Base-by-base conservation (phyloP, 148 eudicot species). In the Fagopyrum esculentum region DNA sequence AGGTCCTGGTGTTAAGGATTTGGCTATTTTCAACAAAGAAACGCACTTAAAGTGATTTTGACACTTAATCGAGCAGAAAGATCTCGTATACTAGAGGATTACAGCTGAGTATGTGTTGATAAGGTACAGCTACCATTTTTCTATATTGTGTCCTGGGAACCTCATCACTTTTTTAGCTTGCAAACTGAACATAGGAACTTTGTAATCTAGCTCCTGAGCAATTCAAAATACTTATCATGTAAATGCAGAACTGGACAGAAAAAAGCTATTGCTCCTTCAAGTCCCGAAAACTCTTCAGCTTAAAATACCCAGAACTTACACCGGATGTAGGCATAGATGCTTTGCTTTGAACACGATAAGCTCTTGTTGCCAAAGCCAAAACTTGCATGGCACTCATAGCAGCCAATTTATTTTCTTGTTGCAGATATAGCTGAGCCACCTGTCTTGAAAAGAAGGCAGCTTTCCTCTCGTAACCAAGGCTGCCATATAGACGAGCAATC, bases 331-430 rank as follows among this genome's bases (percentile, higher is more conserved):
- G 84, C 76, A 66, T 80, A 73, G 92, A 90, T 71, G 92, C 92
- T 89, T 91, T 93, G 81, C 97, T 95, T 88, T 95, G 96, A 84
- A 92, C 91, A 70, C 99, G 96, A 80, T 92, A 95, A 29, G 97
- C 92, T 84, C 90, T 90, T 70, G 99, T 89, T 78, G 97, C 88
- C 86, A 95, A 85, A 78, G 97, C 97, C 80, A 95, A 75, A 60
- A 95, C 99, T 85, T 95, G 99, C 92, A 95, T 85, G 56, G 99
- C 97, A 84, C 97, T 95, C 55, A 87, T 89, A 78, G 99, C 97
- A 81, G 99, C 96, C 85, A 82, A 81, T 76, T 87, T 87, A 73
- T 84, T 92, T 79, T 95, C 99, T 82, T 95, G 97, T 79, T 92
- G 99, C 83, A 95, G 80, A 79, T 95, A 95, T 80, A 95, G 82